A percentile compares a stretch with the other conserved stretches of the same genome.
These are phyloP conservation scores for Tephrocybe sp. DNA, from an alignment of 768 basidiomycete genomes.

Conservation along the genomic window DNA sequence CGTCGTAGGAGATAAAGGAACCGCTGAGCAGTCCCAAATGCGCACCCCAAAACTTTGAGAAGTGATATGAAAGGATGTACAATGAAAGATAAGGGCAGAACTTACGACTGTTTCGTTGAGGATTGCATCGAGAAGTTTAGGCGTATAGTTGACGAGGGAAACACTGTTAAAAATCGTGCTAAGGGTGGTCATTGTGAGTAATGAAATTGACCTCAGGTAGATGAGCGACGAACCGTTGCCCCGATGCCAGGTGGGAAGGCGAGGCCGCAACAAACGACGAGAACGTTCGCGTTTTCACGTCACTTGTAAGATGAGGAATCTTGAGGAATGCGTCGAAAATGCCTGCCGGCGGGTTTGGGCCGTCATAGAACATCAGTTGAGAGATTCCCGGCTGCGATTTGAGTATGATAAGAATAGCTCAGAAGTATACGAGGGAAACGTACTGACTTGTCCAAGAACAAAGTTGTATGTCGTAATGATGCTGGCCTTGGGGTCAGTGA, in stretches of 20 bases:
- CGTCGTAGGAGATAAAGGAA: conserved; percentile 39
- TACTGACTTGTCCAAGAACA: conserved; percentile 29
- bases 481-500: conserved; percentile 48
- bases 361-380: conserved; percentile 55
- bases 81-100: background rate
- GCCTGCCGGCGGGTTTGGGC: conserved; percentile 42
- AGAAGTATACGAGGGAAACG: no score
- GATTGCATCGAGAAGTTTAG: background rate
- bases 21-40: conserved; percentile 14
- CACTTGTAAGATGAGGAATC: conserved; percentile 36
- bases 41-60: background rate
- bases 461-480: conserved; percentile 45
- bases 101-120: background rate
- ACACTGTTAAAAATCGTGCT: background rate
- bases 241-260: background rate
- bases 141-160: background rate
- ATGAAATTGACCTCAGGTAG: background rate
- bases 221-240: background rate
- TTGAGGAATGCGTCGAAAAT: conserved; percentile 50
- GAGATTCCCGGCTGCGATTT: conserved; percentile 15
- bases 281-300: conserved; percentile 32
- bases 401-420: background rate
- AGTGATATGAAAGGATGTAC: background rate
- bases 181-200: background rate
- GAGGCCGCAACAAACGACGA: background rate